These are phyloP conservation scores for Pontederia paniculata DNA, from an alignment of 176 grass and related monocot species.

Conservation along the genomic window DNA sequence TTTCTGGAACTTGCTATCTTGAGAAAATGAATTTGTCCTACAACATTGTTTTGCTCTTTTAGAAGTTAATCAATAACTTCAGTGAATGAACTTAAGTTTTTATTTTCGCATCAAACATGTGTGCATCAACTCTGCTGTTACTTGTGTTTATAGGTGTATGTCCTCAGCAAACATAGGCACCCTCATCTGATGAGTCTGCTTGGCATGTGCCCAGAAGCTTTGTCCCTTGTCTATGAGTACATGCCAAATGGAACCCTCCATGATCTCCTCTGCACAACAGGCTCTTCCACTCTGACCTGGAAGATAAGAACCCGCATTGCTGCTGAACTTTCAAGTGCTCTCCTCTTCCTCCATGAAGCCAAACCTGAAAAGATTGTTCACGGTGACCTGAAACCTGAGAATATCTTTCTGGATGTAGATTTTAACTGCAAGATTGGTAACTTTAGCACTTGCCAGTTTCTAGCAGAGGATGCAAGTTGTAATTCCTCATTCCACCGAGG, in stretches of 20 bases:
- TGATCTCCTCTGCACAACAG: conserved; percentile 33
- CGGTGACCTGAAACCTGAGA: conserved; percentile 62
- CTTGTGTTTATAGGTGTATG: conserved; percentile 34
- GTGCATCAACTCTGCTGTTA: neutral
- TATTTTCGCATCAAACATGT: neutral
- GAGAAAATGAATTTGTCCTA: too few relatives aligned
- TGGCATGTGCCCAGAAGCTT: conserved; percentile 51
- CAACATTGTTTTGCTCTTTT: too few relatives aligned
- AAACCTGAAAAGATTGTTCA: conserved; percentile 68
- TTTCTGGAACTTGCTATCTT: too few relatives aligned
- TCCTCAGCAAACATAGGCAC: conserved; percentile 67
- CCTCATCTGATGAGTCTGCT: conserved; percentile 58
- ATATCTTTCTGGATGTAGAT: conserved; percentile 49
- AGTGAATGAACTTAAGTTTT: too few relatives aligned
- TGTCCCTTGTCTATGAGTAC: conserved; percentile 56
- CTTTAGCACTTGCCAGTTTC: conserved; percentile 36
- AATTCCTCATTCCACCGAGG: conserved; percentile 5
- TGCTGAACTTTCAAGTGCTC: conserved; percentile 42
- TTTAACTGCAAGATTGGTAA: conserved; percentile 53
- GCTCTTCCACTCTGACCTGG: conserved; percentile 31
- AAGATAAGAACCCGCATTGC: conserved; percentile 44
- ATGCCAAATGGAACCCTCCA: conserved; percentile 52
- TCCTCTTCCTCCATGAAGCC: conserved; percentile 54
- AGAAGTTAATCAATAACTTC: too few relatives aligned
- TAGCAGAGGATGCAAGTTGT: conserved; percentile 13